phyloP scores from a whole-genome alignment of 208 protist genomes.

The Borovskyia barvae region DNA sequence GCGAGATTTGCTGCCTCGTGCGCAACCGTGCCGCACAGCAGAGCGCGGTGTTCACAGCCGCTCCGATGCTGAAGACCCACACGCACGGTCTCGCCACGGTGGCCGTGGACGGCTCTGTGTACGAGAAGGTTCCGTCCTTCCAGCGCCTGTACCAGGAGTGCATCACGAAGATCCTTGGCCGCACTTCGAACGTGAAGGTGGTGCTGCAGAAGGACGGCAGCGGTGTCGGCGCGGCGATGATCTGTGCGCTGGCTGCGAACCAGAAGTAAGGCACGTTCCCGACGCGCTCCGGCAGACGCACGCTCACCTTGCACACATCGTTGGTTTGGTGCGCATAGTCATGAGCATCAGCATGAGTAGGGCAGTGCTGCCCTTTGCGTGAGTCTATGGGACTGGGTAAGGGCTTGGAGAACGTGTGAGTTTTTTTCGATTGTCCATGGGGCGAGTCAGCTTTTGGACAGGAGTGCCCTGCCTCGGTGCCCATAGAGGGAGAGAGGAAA shows the following conservation, averaged over 20 bases:
- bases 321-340: too few species aligned
- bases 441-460: too few species aligned
- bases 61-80: constrained; percentile 74
- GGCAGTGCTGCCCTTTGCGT: too few species aligned
- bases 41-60: constrained; percentile 59
- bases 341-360: too few species aligned
- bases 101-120: constrained; percentile 86
- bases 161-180: constrained; percentile 66
- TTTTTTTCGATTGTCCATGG: too few species aligned
- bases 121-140: constrained; percentile 87
- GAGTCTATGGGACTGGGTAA: not conserved
- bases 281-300: not conserved
- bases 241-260: constrained; percentile 69
- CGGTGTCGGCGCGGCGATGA: constrained; percentile 87
- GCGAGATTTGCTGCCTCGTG: constrained; percentile 69
- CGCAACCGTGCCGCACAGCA: constrained; percentile 77
- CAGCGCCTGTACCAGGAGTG: constrained; percentile 71
- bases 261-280: constrained; percentile 20
- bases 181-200: constrained; percentile 49
- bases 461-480: too few species aligned
- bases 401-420: too few species aligned
- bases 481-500: too few species aligned
- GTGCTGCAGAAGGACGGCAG: constrained; percentile 83
- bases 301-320: not conserved
- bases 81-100: constrained; percentile 61